These are phyloP conservation scores for Hygrophorus russula DNA, from an alignment of 768 basidiomycete genomes.

Conservation along the genomic window DNA sequence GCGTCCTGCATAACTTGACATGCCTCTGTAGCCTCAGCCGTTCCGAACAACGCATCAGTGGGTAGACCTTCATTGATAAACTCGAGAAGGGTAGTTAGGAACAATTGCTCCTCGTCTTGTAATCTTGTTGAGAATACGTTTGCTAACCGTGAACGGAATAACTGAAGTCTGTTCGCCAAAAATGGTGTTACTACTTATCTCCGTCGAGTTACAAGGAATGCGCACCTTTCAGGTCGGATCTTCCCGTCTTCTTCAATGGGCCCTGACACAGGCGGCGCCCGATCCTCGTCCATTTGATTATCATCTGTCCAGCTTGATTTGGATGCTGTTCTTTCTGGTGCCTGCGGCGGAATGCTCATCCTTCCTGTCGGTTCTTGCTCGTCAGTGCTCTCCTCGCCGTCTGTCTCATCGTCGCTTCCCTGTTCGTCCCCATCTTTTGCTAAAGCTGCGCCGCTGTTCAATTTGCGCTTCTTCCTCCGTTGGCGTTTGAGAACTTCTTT, in stretches of 20 bases:
- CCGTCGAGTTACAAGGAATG: constrained; percentile 9
- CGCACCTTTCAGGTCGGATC: constrained; percentile 50
- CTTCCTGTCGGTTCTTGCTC: constrained; percentile 29
- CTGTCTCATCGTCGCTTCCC: constrained; percentile 41
- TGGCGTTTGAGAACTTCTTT: constrained; percentile 87
- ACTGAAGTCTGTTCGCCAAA: constrained; percentile 39
- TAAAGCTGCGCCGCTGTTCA: constrained; percentile 54
- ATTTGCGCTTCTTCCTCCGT: constrained; percentile 77
- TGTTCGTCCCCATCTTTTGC: constrained; percentile 42
- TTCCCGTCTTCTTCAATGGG: constrained; percentile 29
- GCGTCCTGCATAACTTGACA: constrained; percentile 66
- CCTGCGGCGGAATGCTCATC: constrained; percentile 37
- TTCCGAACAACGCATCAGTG: constrained; percentile 63
- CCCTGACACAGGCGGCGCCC: constrained; percentile 21
- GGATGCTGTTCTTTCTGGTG: constrained; percentile 16
- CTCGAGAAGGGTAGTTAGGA: constrained; percentile 57
- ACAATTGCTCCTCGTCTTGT: constrained; percentile 69
- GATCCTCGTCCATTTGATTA: constrained; percentile 51
- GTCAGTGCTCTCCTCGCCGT: constrained; percentile 35
- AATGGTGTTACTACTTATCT: constrained; percentile 4
- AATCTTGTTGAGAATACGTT: constrained; percentile 54
- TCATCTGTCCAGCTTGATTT: constrained; percentile 56
- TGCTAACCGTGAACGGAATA: constrained; percentile 76
- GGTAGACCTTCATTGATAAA: constrained; percentile 68
- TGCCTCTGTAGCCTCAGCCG: constrained; percentile 64